Conservation (phyloP, 441 rosid genomes). For the Manihot esculenta region DNA sequence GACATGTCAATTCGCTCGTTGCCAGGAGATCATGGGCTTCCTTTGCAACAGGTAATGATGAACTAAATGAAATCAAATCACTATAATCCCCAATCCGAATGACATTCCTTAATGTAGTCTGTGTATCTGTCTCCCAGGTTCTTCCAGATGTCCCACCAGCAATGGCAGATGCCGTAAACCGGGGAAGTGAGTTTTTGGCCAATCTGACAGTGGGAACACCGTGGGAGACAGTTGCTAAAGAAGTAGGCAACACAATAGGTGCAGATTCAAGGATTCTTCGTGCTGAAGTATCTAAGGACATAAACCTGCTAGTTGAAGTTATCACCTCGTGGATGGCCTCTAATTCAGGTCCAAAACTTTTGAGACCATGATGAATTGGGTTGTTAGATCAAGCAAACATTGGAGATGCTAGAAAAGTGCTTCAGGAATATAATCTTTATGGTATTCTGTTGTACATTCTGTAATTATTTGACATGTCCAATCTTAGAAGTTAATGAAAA, state of each 20-base stretch:
- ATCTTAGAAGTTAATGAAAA: slow-evolving; percentile 4
- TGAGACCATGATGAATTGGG: slow-evolving; percentile 40
- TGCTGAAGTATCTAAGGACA: slow-evolving; percentile 65
- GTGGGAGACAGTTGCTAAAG: slow-evolving; percentile 91
- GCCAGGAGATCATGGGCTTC: slow-evolving; percentile 96
- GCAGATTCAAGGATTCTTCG: slow-evolving; percentile 60
- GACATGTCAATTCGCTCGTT: slow-evolving; percentile 89
- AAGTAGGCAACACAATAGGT: slow-evolving; percentile 76
- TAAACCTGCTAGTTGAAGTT: slow-evolving; percentile 62
- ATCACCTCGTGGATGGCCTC: slow-evolving; percentile 78
- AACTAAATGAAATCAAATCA: background rate
- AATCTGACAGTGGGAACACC: slow-evolving; percentile 86
- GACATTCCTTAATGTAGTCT: too few species aligned
- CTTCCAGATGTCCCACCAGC: slow-evolving; percentile 96
- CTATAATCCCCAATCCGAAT: background rate
- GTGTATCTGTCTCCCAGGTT: slow-evolving; percentile 44
- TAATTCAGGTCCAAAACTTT: slow-evolving; percentile 56
- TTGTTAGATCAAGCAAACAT: background rate
- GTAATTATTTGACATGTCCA: background rate
- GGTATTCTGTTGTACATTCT: slow-evolving; percentile 10
- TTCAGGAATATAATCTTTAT: background rate
- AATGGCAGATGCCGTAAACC: slow-evolving; percentile 90
- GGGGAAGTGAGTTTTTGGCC: slow-evolving; percentile 75
- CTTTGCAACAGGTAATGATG: slow-evolving; percentile 77
- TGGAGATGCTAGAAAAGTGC: background rate